phyloP scores from a whole-genome alignment of 164 flowering plant species.

The Chloranthus sessilifolius region DNA sequence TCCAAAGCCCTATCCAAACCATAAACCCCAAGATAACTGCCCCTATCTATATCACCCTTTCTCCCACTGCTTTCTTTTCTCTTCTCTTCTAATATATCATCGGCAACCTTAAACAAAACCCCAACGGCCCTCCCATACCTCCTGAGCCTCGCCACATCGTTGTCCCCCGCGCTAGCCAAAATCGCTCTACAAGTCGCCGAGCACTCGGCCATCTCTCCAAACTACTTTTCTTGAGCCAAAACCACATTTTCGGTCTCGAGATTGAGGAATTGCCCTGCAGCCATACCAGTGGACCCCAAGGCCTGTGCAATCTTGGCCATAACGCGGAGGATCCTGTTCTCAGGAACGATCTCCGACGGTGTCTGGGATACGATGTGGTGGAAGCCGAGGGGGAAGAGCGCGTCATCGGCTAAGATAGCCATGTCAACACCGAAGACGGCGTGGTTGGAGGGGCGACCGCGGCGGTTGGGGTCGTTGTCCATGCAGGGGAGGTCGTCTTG shows the following conservation, averaged over 20 bases:
- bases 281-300: slow-evolving; percentile 97
- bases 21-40: slow-evolving; percentile 50
- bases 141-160: slow-evolving; percentile 60
- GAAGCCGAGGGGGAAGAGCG: slow-evolving; percentile 90
- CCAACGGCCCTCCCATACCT: slow-evolving; percentile 88
- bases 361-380: slow-evolving; percentile 79
- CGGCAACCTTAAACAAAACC: slow-evolving; percentile 70
- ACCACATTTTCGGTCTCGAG: slow-evolving; percentile 48
- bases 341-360: slow-evolving; percentile 60
- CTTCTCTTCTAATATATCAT: slow-evolving; percentile 53
- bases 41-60: slow-evolving; percentile 17
- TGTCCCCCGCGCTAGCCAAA: slow-evolving; percentile 68
- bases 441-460: slow-evolving; percentile 89
- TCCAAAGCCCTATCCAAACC: slow-evolving; percentile 72
- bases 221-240: slow-evolving; percentile 79
- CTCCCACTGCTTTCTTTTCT: slow-evolving; percentile 7
- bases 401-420: slow-evolving; percentile 95
- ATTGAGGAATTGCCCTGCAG: slow-evolving; percentile 84
- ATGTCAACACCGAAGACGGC: slow-evolving; percentile 75
- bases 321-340: slow-evolving; percentile 59
- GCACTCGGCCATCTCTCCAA: slow-evolving; percentile 83
- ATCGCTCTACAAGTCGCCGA: slow-evolving; percentile 90
- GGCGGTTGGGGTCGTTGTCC: slow-evolving; percentile 77
- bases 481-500: slow-evolving; percentile 97
- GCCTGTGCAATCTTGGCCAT: slow-evolving; percentile 78